These are phyloP conservation scores for Ceratocystis huliohia DNA, from an alignment of 2,329 filamentous ascomycete genomes.

Conservation along the genomic window DNA sequence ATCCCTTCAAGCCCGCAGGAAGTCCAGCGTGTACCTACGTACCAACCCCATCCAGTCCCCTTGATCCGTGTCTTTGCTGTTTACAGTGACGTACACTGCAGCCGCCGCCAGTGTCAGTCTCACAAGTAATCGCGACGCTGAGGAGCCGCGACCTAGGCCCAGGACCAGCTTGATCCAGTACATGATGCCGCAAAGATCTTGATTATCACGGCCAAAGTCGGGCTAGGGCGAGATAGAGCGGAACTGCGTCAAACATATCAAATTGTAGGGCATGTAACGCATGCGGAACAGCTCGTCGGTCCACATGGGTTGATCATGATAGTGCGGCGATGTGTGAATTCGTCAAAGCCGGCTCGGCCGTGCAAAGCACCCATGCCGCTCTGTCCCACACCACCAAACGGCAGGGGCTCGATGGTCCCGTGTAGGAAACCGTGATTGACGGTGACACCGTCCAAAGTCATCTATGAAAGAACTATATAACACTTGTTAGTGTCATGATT, in stretches of 20 bases:
- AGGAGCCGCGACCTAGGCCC: constrained; percentile 39
- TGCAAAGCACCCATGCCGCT: constrained; percentile 67
- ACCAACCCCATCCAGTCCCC: not conserved
- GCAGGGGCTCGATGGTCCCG: constrained; percentile 53
- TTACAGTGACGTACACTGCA: constrained; percentile 9
- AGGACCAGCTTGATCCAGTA: constrained; percentile 44
- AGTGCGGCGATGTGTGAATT: constrained; percentile 47
- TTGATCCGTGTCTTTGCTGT: not conserved
- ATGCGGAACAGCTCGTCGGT: constrained; percentile 53
- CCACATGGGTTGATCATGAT: constrained; percentile 54
- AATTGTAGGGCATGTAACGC: constrained; percentile 52
- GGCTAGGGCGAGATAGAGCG: constrained; percentile 34
- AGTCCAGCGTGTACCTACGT: not conserved
- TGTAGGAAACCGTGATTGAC: constrained; percentile 60
- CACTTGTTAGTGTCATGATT: not conserved
- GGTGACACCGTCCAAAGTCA: constrained; percentile 55
- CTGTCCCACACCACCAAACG: constrained; percentile 74
- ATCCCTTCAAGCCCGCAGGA: not conserved
- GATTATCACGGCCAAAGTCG: constrained; percentile 50
- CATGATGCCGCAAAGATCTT: constrained; percentile 36
- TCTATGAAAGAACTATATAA: constrained; percentile 41
- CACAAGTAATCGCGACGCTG: constrained; percentile 37
- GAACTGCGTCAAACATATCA: constrained; percentile 31
- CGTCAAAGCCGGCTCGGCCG: constrained; percentile 60
- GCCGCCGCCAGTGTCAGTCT: constrained; percentile 34